Base-by-base conservation (phyloP, 140 eudicot genomes). In the Stevia rebaudiana region DNA sequence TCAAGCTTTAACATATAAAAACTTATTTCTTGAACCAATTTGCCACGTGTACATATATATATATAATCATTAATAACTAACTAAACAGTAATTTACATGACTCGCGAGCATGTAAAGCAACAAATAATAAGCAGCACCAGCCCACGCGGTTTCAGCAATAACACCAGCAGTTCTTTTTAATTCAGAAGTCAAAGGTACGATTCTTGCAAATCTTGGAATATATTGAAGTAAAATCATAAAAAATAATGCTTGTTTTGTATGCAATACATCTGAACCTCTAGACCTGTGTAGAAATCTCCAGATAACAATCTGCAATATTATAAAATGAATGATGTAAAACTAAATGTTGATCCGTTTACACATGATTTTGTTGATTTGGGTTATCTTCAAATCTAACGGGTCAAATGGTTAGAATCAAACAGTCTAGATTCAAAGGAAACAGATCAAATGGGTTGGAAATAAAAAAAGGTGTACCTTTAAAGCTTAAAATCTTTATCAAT, bases 111-210 rank as follows among this genome's bases (percentile, higher is more conserved):
- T 82, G 87, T 84, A 88, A 22, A 88, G 69, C 51, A 88, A 75
- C 77, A 88, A 75, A 76, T 88, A 84, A 67, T 72, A 80, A 21
- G 72, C 96, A 61, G 96, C 96, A 63, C 96, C 96, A 60, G 96
- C 96, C 96, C 96, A 88, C 3, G 96, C 94, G 36, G 96, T 84
- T 78, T 88, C 90, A 78, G 86, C 94, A 78, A 88, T 82, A 62
- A 88, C 94, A 59, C 96, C 96, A 17, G 87, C 76, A 17, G 96
- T 88, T 61, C 90, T 80, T 78, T 82, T 88, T 67, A 88, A 48
- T 69, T 88, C 96, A 1, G 90, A 82, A 67, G 81, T 78, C 55
- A 88, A 71, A 24, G 94, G 96, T 28, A 75, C 11, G 36, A 88
- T 73, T 52, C 96, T 77, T 49, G 75, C 73, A 65, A 80, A 72